Evolutionary conservation across 345 rosid genomes (phyloP).

Genomic region (Arabidopsis arenosa): DNA sequence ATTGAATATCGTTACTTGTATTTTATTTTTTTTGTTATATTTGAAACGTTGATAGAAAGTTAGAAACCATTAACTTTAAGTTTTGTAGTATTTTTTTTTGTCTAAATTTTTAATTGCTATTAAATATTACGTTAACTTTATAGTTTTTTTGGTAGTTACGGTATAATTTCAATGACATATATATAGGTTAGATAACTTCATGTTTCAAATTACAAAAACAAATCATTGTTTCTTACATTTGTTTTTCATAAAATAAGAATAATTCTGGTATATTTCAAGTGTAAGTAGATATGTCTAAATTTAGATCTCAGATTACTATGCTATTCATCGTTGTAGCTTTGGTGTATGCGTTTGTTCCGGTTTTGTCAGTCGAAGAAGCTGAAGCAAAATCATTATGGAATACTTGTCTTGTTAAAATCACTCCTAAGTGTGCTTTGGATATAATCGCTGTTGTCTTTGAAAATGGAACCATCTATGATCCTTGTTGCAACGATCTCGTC

Average conservation of each 20-base stretch:
- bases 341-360: background rate
- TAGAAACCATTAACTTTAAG: too few relatives aligned
- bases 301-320: background rate
- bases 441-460: background rate
- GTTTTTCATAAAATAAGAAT: background rate
- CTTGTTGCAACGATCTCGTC: background rate
- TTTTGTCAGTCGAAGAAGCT: background rate
- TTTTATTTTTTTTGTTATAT: too few relatives aligned
- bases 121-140: too few relatives aligned
- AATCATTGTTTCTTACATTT: background rate
- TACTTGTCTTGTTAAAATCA: constrained; percentile 9
- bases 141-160: background rate
- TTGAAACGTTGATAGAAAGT: too few relatives aligned
- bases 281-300: background rate
- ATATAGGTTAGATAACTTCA: background rate
- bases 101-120: too few relatives aligned
- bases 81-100: too few relatives aligned
- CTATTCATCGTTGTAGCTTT: background rate
- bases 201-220: background rate
- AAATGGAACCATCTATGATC: background rate
- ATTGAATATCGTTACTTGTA: too few relatives aligned
- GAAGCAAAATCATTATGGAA: background rate
- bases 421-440: background rate
- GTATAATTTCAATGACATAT: background rate
- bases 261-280: background rate